A percentile compares a stretch with the other conserved stretches of the same genome.
Conservation (phyloP, 2,329 filamentous ascomycete genomes). For the Hypoxylon sp. region DNA sequence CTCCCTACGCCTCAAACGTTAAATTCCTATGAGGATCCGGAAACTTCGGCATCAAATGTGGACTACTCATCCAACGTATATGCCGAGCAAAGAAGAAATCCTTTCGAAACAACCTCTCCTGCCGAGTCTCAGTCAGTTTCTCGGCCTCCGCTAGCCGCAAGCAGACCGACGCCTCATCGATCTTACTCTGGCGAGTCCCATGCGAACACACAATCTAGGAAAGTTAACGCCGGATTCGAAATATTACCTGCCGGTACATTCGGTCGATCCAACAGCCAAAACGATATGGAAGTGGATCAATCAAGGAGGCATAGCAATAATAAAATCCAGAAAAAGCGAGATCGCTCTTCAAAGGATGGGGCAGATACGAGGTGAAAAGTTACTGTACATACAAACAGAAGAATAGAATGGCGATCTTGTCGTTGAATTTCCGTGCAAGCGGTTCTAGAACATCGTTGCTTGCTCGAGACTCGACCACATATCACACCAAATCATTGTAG, state of each 20-base stretch:
- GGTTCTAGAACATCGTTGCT: constrained; percentile 17
- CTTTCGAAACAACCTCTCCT: constrained; percentile 30
- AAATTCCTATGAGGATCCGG: constrained; percentile 43
- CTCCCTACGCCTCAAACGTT: constrained; percentile 33
- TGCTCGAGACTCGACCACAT: constrained; percentile 23
- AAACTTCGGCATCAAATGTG: constrained; percentile 27
- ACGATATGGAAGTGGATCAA: constrained; percentile 44
- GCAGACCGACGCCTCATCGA: constrained; percentile 47
- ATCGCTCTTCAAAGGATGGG: constrained; percentile 40
- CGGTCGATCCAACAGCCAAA: constrained; percentile 43
- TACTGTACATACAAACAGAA: constrained; percentile 27
- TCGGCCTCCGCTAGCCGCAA: constrained; percentile 38
- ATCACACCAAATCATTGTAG: constrained; percentile 37
- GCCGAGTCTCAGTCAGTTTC: constrained; percentile 26
- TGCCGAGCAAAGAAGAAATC: constrained; percentile 40
- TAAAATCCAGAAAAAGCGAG: constrained; percentile 47
- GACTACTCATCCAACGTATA: constrained; percentile 41
- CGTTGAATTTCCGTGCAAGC: constrained; percentile 18
- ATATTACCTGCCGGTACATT: constrained; percentile 54
- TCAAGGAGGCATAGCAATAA: constrained; percentile 33
- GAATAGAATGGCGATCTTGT: constrained; percentile 28
- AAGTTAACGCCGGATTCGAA: constrained; percentile 53
- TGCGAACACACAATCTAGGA: constrained; percentile 47
- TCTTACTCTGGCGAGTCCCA: constrained; percentile 51
- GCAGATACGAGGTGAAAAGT: constrained; percentile 27